Percentiles rank a stretch among this genome's conserved stretches.
Evolutionary conservation across 257 asterid genomes (phyloP).

Genomic region (Solanum chilense): DNA sequence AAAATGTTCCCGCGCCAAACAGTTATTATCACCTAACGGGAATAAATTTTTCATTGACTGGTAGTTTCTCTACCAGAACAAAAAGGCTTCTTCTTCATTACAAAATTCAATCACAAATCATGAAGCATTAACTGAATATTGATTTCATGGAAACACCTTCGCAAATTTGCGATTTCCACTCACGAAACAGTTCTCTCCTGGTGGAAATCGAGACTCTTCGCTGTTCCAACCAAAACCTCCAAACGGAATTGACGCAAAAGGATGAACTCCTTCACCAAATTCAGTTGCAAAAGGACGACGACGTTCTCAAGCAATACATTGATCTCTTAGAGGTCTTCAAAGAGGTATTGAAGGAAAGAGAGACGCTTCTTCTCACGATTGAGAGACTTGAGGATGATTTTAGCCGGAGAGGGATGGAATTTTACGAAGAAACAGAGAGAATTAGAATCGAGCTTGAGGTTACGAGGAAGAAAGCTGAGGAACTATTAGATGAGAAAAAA

Average conservation of each 20-base stretch:
- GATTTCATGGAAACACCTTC: not conserved
- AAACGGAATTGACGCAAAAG: not conserved
- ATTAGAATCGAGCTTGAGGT: not conserved
- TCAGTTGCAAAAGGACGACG: conserved; percentile 5
- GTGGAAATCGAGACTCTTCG: conserved; percentile 2
- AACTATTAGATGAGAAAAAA: conserved; percentile 2
- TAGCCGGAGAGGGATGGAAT: not conserved
- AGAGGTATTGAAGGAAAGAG: conserved; percentile 1
- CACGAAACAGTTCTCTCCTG: not conserved
- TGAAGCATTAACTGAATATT: not conserved
- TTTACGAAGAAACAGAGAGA: not conserved
- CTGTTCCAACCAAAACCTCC: not conserved
- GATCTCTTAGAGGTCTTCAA: not conserved
- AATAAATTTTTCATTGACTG: not conserved
- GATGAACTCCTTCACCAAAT: not conserved
- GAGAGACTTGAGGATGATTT: not conserved
- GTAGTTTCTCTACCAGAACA: not conserved
- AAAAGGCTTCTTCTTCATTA: not conserved
- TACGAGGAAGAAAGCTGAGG: conserved; percentile 1
- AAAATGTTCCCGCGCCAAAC: not conserved
- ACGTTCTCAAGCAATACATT: not conserved
- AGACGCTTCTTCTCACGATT: not conserved
- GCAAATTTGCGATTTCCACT: not conserved
- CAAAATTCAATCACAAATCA: not conserved
- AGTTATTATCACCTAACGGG: not conserved